Evolutionary conservation across 202 grass and related monocot genomes (phyloP).

Genomic region (Elaeis oleifera): DNA sequence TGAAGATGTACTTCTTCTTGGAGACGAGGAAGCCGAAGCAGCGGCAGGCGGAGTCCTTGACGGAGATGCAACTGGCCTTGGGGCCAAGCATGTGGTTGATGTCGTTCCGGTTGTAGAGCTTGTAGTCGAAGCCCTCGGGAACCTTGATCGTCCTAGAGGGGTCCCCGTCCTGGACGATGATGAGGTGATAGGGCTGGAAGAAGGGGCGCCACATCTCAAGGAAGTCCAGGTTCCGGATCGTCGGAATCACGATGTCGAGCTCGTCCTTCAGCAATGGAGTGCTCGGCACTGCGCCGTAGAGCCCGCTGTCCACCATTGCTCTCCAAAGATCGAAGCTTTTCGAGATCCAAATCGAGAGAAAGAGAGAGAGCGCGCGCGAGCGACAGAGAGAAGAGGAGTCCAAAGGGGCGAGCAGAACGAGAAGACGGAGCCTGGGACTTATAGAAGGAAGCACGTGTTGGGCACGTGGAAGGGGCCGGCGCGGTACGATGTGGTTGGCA

Average conservation of each 20-base stretch:
- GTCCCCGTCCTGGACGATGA: conserved; percentile 94
- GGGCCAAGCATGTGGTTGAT: conserved; percentile 96
- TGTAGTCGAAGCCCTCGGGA: conserved; percentile 85
- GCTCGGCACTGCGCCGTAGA: not conserved
- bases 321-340: no score
- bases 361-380: no score
- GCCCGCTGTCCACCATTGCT: not conserved
- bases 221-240: conserved; percentile 21
- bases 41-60: conserved; percentile 92
- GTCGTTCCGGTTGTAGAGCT: conserved; percentile 98
- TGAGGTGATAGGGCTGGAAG: conserved; percentile 33
- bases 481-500: no score
- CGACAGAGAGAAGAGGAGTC: no score
- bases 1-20: conserved; percentile 98
- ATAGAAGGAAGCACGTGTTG: no score
- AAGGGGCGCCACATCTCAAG: conserved; percentile 19
- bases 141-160: conserved; percentile 64
- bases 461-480: no score
- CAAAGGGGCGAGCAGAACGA: no score
- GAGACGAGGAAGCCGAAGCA: conserved; percentile 94
- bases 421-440: no score
- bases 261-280: conserved; percentile 7
- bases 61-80: conserved; percentile 90
- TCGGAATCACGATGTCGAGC: conserved; percentile 21
- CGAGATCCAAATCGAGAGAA: no score